Conservation (phyloP, 768 basidiomycete genomes). For the Kwoniella sp. region DNA sequence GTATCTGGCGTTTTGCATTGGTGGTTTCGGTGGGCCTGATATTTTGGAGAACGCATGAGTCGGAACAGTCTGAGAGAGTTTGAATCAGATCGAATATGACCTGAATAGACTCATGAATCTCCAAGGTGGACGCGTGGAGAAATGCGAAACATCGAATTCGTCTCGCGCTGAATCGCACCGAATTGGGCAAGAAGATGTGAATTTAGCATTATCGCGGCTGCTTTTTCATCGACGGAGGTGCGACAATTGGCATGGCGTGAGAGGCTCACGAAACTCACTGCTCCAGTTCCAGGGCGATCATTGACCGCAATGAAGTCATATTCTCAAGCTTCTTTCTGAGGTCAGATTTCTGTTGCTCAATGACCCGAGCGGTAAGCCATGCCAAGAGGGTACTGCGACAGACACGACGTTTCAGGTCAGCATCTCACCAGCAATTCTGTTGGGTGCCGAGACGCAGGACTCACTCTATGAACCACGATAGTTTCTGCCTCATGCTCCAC, state of each 20-base stretch:
- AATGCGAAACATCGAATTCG: conserved; percentile 30
- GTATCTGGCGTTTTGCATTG: conserved; percentile 1
- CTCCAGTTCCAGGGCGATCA: conserved; percentile 40
- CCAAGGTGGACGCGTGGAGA: conserved; percentile 24
- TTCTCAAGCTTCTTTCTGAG: conserved; percentile 25
- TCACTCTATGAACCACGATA: conserved; percentile 38
- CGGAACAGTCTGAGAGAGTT: conserved; percentile 14
- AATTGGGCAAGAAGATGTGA: not conserved
- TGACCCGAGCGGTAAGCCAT: conserved; percentile 36
- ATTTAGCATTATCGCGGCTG: not conserved
- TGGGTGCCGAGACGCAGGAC: not conserved
- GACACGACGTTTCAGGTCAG: not conserved
- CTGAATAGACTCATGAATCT: conserved; percentile 27
- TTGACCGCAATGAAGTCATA: conserved; percentile 30
- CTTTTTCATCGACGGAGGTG: not conserved
- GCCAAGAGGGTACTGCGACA: conserved; percentile 26
- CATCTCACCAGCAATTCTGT: not conserved
- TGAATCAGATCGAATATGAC: conserved; percentile 27
- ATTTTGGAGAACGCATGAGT: conserved; percentile 4
- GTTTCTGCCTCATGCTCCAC: conserved; percentile 13
- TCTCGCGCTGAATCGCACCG: conserved; percentile 24
- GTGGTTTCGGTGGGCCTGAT: not conserved
- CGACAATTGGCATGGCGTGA: no score
- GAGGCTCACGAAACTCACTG: no score
- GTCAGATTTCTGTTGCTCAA: conserved; percentile 21